Percentiles rank a stretch among this genome's conserved stretches.
Conservation (phyloP, 768 basidiomycete species). For the Amanita exitialis region DNA sequence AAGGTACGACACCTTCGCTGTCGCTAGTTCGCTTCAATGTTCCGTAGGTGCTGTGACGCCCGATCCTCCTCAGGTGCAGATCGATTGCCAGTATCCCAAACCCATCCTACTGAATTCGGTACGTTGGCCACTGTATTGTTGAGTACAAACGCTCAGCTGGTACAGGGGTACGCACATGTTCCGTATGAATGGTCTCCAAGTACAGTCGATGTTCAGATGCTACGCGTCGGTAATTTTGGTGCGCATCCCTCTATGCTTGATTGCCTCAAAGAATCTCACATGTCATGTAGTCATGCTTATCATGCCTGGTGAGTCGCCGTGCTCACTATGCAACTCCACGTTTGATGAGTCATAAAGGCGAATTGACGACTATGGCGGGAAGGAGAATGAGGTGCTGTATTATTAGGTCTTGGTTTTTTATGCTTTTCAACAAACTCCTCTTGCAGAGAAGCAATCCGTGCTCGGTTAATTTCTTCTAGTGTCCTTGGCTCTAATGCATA, state of each 20-base stretch:
- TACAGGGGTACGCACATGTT: conserved; percentile 50
- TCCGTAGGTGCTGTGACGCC: conserved; percentile 51
- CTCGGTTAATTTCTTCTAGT: conserved; percentile 50
- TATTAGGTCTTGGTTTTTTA: neutral
- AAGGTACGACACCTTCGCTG: conserved; percentile 28
- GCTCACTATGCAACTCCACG: conserved; percentile 7
- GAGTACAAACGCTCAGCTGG: conserved; percentile 8
- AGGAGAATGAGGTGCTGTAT: conserved; percentile 53
- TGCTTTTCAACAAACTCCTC: neutral
- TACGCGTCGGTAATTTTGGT: conserved; percentile 66
- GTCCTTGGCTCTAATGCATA: conserved; percentile 60
- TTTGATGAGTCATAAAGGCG: conserved; percentile 26
- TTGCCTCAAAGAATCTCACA: neutral
- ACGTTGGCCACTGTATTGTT: conserved; percentile 12
- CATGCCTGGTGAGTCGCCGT: conserved; percentile 41
- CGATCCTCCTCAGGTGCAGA: conserved; percentile 46
- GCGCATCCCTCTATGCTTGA: conserved; percentile 12
- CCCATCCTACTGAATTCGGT: conserved; percentile 72
- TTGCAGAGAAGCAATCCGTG: conserved; percentile 55
- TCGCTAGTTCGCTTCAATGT: neutral
- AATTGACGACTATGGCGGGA: conserved; percentile 78
- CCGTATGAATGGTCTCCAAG: conserved; percentile 72
- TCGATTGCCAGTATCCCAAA: conserved; percentile 67
- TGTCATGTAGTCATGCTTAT: conserved; percentile 47
- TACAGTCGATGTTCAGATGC: conserved; percentile 68